Percentiles rank a stretch among this genome's conserved stretches.
Evolutionary conservation across 768 basidiomycete species (phyloP).

Genomic region (Pleurotus sapidus): DNA sequence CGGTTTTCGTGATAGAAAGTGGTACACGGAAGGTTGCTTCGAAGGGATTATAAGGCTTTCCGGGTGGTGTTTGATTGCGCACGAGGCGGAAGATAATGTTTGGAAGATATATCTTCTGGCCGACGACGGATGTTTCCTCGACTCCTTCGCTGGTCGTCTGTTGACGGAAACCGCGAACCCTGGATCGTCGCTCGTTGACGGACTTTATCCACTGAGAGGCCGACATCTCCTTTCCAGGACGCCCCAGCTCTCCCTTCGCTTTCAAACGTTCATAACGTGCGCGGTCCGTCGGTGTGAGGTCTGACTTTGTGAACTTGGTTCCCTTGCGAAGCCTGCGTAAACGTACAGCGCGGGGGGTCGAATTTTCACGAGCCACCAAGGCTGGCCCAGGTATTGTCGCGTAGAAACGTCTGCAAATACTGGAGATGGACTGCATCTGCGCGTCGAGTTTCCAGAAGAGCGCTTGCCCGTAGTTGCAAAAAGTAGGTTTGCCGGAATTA

Average conservation of each 20-base stretch:
- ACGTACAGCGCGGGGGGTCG: slow-evolving; percentile 72
- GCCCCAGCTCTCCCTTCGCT: slow-evolving; percentile 47
- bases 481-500: too few species aligned
- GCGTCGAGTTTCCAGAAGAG: background rate
- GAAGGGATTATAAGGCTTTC: slow-evolving; percentile 88
- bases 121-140: slow-evolving; percentile 56
- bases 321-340: slow-evolving; percentile 50
- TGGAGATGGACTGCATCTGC: slow-evolving; percentile 32
- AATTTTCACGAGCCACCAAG: slow-evolving; percentile 60
- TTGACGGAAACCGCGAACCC: slow-evolving; percentile 63
- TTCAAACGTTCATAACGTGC: slow-evolving; percentile 57
- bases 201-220: slow-evolving; percentile 58
- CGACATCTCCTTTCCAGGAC: slow-evolving; percentile 35
- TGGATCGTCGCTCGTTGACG: slow-evolving; percentile 55
- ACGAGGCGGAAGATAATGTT: slow-evolving; percentile 83
- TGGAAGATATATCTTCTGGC: slow-evolving; percentile 85
- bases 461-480: too few species aligned
- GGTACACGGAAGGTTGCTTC: slow-evolving; percentile 93
- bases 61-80: slow-evolving; percentile 74
- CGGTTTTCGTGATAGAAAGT: slow-evolving; percentile 88
- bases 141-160: slow-evolving; percentile 34
- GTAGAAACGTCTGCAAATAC: slow-evolving; percentile 32
- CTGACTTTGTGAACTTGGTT: slow-evolving; percentile 46
- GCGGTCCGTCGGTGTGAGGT: slow-evolving; percentile 66
- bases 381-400: slow-evolving; percentile 39